Conservation (phyloP, 2,329 filamentous ascomycete genomes). For the Rugonectria rugulosa region DNA sequence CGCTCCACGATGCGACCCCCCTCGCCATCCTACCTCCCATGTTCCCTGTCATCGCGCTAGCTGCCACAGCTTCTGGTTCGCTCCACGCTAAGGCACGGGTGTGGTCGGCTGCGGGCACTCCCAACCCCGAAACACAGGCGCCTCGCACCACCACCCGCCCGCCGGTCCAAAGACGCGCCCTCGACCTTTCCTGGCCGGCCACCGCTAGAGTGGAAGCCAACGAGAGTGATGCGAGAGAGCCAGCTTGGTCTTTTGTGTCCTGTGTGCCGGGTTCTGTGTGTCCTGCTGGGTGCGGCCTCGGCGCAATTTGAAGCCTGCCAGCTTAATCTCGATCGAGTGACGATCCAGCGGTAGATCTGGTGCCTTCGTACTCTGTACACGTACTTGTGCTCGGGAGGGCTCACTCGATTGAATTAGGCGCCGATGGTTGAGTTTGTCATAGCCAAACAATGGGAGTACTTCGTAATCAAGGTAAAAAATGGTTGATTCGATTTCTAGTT, state of each 20-base stretch:
- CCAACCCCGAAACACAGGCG: slow-evolving; percentile 37
- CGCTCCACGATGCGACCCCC: slow-evolving; percentile 17
- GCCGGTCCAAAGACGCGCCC: slow-evolving; percentile 23
- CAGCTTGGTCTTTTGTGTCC: slow-evolving; percentile 15
- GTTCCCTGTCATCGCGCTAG: slow-evolving; percentile 35
- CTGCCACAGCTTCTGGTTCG: slow-evolving; percentile 20
- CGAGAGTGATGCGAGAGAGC: slow-evolving; percentile 22
- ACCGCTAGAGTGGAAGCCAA: slow-evolving; percentile 31
- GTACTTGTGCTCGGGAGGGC: not conserved
- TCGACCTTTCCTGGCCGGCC: slow-evolving; percentile 25
- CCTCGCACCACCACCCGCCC: slow-evolving; percentile 26
- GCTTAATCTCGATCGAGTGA: not conserved
- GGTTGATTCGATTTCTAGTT: too few species aligned
- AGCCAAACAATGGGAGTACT: too few species aligned
- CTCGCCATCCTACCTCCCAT: slow-evolving; percentile 31
- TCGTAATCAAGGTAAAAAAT: too few species aligned
- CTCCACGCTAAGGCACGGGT: slow-evolving; percentile 34
- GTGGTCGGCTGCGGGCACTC: slow-evolving; percentile 35
- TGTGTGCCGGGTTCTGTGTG: slow-evolving; percentile 6
- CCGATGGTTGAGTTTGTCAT: not conserved
- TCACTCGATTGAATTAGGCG: too few species aligned
- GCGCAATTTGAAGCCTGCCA: slow-evolving; percentile 21
- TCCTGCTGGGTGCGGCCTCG: slow-evolving; percentile 23
- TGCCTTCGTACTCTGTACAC: not conserved
- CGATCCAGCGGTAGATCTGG: not conserved